These are phyloP conservation scores for Simplicillium aogashimaense DNA, from an alignment of 2,329 filamentous ascomycete genomes.

Conservation along the genomic window DNA sequence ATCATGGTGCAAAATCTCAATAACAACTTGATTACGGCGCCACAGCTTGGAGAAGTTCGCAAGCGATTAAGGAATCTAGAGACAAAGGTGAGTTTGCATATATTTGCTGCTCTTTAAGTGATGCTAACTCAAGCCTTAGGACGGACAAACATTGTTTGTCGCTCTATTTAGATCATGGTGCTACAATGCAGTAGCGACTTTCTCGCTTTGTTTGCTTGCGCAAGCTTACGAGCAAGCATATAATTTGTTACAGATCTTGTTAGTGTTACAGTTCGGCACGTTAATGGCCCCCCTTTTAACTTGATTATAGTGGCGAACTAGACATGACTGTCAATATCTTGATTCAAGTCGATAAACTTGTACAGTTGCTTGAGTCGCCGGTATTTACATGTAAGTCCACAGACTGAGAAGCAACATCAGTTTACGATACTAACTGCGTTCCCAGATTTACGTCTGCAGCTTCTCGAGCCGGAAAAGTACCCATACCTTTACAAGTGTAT, in stretches of 20 bases:
- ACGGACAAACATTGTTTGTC: conserved; percentile 92
- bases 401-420: neutral
- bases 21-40: conserved; percentile 96
- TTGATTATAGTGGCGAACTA: conserved; percentile 64
- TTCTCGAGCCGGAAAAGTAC: conserved; percentile 90
- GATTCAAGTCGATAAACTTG: conserved; percentile 97
- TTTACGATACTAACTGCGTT: neutral
- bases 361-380: conserved; percentile 91
- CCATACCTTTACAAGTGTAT: conserved; percentile 96
- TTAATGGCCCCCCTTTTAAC: conserved; percentile 3
- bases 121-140: conserved; percentile 33
- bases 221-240: conserved; percentile 98
- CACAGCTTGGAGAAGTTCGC: conserved; percentile 81
- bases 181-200: conserved; percentile 95
- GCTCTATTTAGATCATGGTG: conserved; percentile 95
- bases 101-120: conserved; percentile 2
- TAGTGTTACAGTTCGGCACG: conserved; percentile 16
- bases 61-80: conserved; percentile 87
- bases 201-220: conserved; percentile 87
- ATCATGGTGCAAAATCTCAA: conserved; percentile 99
- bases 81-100: conserved; percentile 48
- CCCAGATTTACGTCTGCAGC: conserved; percentile 80
- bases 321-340: conserved; percentile 99
- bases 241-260: conserved; percentile 93
- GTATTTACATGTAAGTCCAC: conserved; percentile 79